phyloP scores from a whole-genome alignment of 2,329 filamentous ascomycete species.

The Colletotrichum cordylinicola region DNA sequence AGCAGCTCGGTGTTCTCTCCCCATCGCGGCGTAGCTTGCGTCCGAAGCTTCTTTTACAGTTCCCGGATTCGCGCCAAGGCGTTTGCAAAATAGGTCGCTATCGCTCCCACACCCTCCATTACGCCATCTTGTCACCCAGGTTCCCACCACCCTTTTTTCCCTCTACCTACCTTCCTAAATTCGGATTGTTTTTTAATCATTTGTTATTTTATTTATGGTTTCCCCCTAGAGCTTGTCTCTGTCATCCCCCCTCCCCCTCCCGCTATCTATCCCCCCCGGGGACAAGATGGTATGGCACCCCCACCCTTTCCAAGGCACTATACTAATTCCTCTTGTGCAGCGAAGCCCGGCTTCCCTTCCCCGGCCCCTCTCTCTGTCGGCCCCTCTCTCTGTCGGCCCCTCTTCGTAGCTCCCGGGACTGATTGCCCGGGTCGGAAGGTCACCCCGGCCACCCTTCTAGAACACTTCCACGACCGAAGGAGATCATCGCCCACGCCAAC shows the following conservation, averaged over 20 bases:
- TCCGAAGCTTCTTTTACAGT: not conserved
- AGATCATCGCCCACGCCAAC: not conserved
- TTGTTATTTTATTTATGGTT: not conserved
- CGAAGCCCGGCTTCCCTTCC: not conserved
- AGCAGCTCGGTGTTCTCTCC: not conserved
- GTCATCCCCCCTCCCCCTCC: not conserved
- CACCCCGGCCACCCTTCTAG: slow-evolving; percentile 6
- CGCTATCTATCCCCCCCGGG: not conserved
- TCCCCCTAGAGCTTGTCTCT: not conserved
- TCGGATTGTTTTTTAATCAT: not conserved
- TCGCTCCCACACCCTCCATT: not conserved
- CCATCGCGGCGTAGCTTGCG: not conserved
- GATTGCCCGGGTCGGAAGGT: not conserved
- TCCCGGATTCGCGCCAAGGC: not conserved
- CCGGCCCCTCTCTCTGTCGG: not conserved
- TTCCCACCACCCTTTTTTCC: not conserved
- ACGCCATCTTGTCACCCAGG: not conserved
- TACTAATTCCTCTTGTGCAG: not conserved
- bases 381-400: not conserved
- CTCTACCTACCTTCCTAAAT: not conserved
- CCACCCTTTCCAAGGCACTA: not conserved
- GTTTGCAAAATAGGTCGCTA: not conserved
- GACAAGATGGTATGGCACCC: not conserved
- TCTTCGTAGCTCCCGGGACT: slow-evolving; percentile 4
- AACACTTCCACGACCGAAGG: slow-evolving; percentile 1